Evolutionary conservation across 2,329 filamentous ascomycete genomes (phyloP).

Genomic region (Claviceps pazoutovae): DNA sequence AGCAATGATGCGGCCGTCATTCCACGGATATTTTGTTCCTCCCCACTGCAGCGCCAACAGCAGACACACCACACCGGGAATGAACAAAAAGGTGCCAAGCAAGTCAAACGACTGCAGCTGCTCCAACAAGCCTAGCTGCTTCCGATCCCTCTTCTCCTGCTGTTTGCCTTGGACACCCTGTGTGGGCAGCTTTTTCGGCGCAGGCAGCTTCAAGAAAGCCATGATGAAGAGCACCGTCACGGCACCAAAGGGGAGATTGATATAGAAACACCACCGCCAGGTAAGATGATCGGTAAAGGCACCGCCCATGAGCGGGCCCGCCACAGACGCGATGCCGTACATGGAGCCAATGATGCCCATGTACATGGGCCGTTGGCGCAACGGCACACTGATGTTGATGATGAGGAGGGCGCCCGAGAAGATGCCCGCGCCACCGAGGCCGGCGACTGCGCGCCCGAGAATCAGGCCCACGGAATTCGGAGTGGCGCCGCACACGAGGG

Average conservation of each 20-base stretch:
- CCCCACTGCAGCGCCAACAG: conserved; percentile 38
- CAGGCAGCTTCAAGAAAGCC: conserved; percentile 9
- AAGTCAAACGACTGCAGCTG: conserved; percentile 8
- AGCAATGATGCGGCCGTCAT: conserved; percentile 5
- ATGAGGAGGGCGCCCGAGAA: conserved; percentile 31
- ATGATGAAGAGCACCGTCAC: conserved; percentile 19
- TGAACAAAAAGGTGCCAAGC: conserved; percentile 18
- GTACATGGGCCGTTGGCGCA: conserved; percentile 20
- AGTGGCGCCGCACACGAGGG: conserved; percentile 17
- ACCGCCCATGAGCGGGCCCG: conserved; percentile 21
- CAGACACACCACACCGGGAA: conserved; percentile 28
- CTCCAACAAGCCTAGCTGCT: conserved; percentile 5
- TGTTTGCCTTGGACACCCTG: conserved; percentile 6
- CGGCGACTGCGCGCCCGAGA: conserved; percentile 21
- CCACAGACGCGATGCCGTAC: conserved; percentile 30
- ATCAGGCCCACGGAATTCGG: conserved; percentile 21
- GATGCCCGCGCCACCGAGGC: conserved; percentile 29
- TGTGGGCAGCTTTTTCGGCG: neutral
- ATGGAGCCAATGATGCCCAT: conserved; percentile 26
- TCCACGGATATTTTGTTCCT: conserved; percentile 20
- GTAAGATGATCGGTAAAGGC: conserved; percentile 21
- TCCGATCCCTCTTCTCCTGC: neutral
- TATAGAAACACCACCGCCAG: conserved; percentile 29
- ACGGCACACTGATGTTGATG: conserved; percentile 24
- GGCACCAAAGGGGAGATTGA: conserved; percentile 25